Evolutionary conservation across 495 filamentous ascomycete genomes (phyloP).

Genomic region (Apiosordaria backusii): DNA sequence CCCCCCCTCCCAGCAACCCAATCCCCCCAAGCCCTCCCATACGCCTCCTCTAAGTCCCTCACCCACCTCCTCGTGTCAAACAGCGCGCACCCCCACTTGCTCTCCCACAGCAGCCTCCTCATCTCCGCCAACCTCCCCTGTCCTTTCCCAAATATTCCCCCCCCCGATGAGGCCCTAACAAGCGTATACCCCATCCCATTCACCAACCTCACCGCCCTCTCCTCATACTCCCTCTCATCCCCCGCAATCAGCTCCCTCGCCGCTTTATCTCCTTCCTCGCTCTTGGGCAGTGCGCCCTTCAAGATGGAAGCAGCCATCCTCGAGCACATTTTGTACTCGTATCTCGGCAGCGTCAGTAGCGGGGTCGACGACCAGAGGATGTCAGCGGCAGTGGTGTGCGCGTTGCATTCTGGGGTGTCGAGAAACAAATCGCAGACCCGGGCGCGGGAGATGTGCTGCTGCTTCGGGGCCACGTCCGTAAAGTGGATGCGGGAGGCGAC

Average conservation of each 20-base stretch:
- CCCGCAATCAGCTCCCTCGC: constrained; percentile 71
- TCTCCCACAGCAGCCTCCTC: constrained; percentile 73
- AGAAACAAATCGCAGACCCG: constrained; percentile 91
- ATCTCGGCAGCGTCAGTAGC: constrained; percentile 87
- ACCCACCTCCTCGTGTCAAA: constrained; percentile 97
- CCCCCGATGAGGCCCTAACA: constrained; percentile 1
- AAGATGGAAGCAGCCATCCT: constrained; percentile 96
- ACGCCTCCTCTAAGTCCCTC: constrained; percentile 81
- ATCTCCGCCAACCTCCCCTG: constrained; percentile 68
- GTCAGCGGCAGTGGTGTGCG: constrained; percentile 95
- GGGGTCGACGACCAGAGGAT: constrained; percentile 95
- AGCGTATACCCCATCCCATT: constrained; percentile 58
- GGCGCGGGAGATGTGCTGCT: constrained; percentile 88
- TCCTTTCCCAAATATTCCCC: constrained; percentile 52
- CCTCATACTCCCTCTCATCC: constrained; percentile 78
- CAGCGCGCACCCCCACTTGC: constrained; percentile 75
- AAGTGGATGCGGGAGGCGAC: constrained; percentile 92
- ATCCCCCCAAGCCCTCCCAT: constrained; percentile 78
- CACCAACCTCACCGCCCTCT: constrained; percentile 71
- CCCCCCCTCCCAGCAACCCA: constrained; percentile 87
- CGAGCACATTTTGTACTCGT: constrained; percentile 98
- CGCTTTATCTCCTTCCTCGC: constrained; percentile 60
- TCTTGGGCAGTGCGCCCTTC: constrained; percentile 76
- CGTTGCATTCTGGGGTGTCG: constrained; percentile 97
- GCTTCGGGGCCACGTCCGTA: constrained; percentile 94